Conservation (phyloP, 2,329 filamentous ascomycete species). For the Cladophialophora psammophila region DNA sequence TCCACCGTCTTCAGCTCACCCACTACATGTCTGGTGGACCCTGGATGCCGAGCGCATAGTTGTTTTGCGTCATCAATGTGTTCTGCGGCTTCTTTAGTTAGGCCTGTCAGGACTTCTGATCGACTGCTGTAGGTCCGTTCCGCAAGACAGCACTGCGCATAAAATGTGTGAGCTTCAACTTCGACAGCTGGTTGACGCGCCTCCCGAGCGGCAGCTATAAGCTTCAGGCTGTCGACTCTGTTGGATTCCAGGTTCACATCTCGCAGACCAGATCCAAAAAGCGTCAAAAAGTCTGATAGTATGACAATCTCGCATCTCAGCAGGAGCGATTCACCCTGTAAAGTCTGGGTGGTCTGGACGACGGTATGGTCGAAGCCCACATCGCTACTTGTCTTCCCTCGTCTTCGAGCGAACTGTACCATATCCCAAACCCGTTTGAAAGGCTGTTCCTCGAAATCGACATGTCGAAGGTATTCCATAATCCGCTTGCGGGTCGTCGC, state of each 20-base stretch:
- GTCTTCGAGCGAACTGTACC: slow-evolving; percentile 45
- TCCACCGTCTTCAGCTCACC: slow-evolving; percentile 57
- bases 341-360: slow-evolving; percentile 47
- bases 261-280: slow-evolving; percentile 10
- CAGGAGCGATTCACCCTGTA: slow-evolving; percentile 56
- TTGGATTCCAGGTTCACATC: slow-evolving; percentile 46
- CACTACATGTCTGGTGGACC: slow-evolving; percentile 44
- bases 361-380: slow-evolving; percentile 44
- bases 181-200: slow-evolving; percentile 53
- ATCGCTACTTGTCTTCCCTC: slow-evolving; percentile 38
- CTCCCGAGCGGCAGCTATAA: slow-evolving; percentile 51
- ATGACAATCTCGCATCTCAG: slow-evolving; percentile 60
- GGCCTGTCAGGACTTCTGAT: not conserved
- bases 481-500: slow-evolving; percentile 36
- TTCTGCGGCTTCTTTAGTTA: not conserved
- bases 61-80: not conserved
- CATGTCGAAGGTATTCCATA: slow-evolving; percentile 44
- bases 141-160: slow-evolving; percentile 58
- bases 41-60: slow-evolving; percentile 3
- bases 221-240: slow-evolving; percentile 49
- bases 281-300: slow-evolving; percentile 53
- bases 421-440: slow-evolving; percentile 48
- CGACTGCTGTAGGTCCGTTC: slow-evolving; percentile 40
- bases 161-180: slow-evolving; percentile 60
- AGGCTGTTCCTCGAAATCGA: slow-evolving; percentile 50